phyloP scores from a whole-genome alignment of 371 early-diverging fungal genomes.

The Cokeromyces recurvatus region DNA sequence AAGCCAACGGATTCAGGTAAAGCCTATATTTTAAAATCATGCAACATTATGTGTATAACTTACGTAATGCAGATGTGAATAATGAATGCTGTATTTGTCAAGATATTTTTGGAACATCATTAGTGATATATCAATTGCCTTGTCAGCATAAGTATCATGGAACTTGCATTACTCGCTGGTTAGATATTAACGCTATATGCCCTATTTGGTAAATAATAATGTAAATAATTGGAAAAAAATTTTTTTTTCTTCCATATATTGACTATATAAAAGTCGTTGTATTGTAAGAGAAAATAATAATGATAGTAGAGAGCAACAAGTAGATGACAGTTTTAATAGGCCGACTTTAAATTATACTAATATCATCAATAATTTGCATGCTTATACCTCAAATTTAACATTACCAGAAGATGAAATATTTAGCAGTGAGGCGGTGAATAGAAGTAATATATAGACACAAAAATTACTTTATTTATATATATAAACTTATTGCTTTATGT shows the following conservation, averaged over 20 bases:
- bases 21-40: not conserved
- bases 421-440: too few species aligned
- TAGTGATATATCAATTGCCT: conserved; percentile 5
- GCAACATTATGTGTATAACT: not conserved
- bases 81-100: conserved; percentile 18
- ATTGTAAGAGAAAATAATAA: not conserved
- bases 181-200: conserved; percentile 5
- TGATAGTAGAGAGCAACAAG: not conserved
- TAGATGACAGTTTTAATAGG: too few species aligned
- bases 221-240: too few species aligned
- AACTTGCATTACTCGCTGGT: conserved; percentile 9
- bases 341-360: too few species aligned
- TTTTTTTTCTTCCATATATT: not conserved
- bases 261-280: not conserved
- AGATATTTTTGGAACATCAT: conserved; percentile 2
- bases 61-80: not conserved
- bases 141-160: conserved; percentile 12
- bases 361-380: too few species aligned
- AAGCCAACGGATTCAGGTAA: conserved; percentile 4
- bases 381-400: too few species aligned
- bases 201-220: conserved; percentile 13
- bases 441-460: too few species aligned
- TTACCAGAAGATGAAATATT: too few species aligned
- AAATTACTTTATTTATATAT: too few species aligned
- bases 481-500: too few species aligned